phyloP scores from a whole-genome alignment of 2,329 filamentous ascomycete genomes.

The Aspergillus jensenii region DNA sequence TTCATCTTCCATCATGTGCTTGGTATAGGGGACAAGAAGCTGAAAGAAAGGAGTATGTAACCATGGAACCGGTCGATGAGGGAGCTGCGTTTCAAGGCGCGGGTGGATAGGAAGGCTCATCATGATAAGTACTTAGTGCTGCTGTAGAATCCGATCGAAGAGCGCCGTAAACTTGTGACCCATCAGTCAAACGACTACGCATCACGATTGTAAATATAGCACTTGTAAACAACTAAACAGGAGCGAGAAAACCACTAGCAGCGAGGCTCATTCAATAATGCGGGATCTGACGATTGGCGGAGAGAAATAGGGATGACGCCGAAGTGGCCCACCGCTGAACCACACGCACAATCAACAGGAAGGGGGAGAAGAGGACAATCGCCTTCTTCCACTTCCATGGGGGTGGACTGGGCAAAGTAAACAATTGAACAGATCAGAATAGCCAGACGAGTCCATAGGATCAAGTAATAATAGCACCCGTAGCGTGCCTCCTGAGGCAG shows the following conservation, averaged over 20 bases:
- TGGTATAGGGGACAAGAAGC: background rate
- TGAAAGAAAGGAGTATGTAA: background rate
- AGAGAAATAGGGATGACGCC: conserved; percentile 39
- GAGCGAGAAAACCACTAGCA: conserved; percentile 4
- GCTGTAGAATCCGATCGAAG: background rate
- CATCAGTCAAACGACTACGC: background rate
- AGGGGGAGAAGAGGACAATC: conserved; percentile 1
- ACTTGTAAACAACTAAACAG: background rate
- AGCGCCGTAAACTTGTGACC: background rate
- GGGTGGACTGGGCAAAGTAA: background rate
- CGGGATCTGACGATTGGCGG: conserved; percentile 32
- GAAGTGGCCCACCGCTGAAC: conserved; percentile 40
- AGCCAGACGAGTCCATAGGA: background rate
- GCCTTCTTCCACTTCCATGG: background rate
- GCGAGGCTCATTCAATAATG: conserved; percentile 15
- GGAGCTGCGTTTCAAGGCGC: background rate
- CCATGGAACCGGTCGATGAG: background rate
- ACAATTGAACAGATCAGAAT: background rate
- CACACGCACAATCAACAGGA: conserved; percentile 31
- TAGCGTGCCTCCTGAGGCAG: background rate
- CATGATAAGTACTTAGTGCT: background rate
- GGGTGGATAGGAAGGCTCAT: background rate
- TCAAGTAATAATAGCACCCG: background rate
- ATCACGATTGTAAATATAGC: conserved; percentile 1
- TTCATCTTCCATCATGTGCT: background rate